Percentiles rank a stretch among this genome's conserved stretches.
Conservation (phyloP, 169 alveolate species). For the Amoebophrya sp. region DNA sequence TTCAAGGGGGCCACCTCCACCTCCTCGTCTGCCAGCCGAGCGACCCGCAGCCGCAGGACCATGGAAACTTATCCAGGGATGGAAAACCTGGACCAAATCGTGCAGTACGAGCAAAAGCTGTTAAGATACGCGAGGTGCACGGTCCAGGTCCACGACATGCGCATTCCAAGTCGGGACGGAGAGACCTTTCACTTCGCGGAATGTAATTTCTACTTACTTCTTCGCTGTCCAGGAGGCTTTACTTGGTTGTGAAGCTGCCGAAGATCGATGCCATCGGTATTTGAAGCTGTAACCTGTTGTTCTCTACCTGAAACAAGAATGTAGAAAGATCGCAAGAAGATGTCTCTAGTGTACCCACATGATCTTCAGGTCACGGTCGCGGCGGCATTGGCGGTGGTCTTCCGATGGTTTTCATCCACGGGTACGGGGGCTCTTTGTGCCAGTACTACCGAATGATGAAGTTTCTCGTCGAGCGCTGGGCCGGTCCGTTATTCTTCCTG, state of each 20-base stretch:
- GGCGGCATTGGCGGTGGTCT: neutral
- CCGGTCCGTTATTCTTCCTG: neutral
- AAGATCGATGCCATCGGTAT: too few species aligned
- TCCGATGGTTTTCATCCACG: neutral
- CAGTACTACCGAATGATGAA: neutral
- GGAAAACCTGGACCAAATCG: too few species aligned
- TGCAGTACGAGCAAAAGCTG: neutral
- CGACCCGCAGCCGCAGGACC: too few species aligned
- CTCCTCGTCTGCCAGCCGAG: too few species aligned
- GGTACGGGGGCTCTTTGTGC: neutral
- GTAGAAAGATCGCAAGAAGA: too few species aligned
- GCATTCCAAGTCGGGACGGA: neutral
- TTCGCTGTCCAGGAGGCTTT: too few species aligned
- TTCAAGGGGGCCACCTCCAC: too few species aligned
- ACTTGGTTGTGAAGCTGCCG: too few species aligned
- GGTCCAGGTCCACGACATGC: neutral
- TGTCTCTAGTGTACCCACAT: too few species aligned
- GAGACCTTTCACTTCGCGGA: neutral
- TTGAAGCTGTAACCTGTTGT: too few species aligned
- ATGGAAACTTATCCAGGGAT: too few species aligned
- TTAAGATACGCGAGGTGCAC: neutral
- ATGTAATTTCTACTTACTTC: neutral
- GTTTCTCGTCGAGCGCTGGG: constrained; percentile 1
- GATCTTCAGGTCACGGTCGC: neutral
- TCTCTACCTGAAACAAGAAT: too few species aligned